Percentiles rank a stretch among this genome's conserved stretches.
These are phyloP conservation scores for Nicotiana attenuata DNA, from an alignment of 257 asterid species.

Conservation along the genomic window DNA sequence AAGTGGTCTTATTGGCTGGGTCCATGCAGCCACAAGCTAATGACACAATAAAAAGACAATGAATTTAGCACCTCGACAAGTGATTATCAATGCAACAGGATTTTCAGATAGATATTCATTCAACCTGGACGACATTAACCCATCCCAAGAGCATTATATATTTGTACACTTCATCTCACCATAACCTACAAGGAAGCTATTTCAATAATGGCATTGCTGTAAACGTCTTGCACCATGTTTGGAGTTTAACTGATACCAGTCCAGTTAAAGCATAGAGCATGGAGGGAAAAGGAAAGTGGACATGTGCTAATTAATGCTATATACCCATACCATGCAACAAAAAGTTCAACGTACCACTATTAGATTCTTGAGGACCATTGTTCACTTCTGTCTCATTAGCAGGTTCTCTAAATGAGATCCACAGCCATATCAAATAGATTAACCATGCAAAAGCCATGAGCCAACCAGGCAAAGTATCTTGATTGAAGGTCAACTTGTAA, in stretches of 20 bases:
- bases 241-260: not conserved
- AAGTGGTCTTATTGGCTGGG: not conserved
- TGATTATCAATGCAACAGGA: not conserved
- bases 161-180: not conserved
- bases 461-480: constrained; percentile 95
- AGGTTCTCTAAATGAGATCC: constrained; percentile 88
- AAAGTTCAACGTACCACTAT: constrained; percentile 40
- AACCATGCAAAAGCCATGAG: constrained; percentile 89
- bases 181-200: not conserved
- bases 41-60: not conserved
- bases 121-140: not conserved
- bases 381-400: constrained; percentile 36
- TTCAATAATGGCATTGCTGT: not conserved
- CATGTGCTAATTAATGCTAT: not conserved
- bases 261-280: not conserved
- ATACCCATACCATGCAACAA: not conserved
- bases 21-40: not conserved
- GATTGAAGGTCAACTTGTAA: constrained; percentile 66
- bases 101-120: not conserved
- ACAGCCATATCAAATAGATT: constrained; percentile 66
- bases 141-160: not conserved
- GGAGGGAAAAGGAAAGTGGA: not conserved
- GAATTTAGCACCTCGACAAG: not conserved
- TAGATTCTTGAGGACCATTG: constrained; percentile 39
- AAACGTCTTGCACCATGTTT: not conserved